These are phyloP conservation scores for Rosa hybrid DNA, from an alignment of 331 rosid genomes.

Conservation along the genomic window DNA sequence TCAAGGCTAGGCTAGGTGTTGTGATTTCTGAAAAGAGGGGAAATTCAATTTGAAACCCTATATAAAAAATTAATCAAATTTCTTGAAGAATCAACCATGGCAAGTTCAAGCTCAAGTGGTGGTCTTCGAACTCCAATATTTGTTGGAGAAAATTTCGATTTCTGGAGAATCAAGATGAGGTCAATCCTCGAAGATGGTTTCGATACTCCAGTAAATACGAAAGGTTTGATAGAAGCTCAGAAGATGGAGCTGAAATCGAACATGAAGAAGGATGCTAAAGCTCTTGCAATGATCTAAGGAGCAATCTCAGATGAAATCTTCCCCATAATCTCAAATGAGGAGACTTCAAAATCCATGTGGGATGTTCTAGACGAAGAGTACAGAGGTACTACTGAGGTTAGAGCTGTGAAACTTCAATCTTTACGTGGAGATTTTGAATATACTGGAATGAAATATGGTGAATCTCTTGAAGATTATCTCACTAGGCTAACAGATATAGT, in stretches of 20 bases:
- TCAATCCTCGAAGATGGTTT: background rate
- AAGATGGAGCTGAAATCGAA: background rate
- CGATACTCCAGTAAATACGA: no score
- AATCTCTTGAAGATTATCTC: background rate
- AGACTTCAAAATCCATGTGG: background rate
- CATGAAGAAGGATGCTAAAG: background rate
- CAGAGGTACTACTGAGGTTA: background rate
- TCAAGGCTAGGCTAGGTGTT: no score
- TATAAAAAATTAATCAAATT: no score
- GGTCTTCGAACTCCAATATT: background rate
- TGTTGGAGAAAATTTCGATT: background rate
- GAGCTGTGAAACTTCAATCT: background rate
- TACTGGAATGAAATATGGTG: background rate
- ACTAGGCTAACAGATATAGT: background rate
- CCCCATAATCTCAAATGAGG: background rate
- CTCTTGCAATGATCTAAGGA: background rate
- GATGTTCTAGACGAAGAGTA: background rate
- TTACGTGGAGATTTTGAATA: background rate
- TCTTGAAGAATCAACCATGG: no score
- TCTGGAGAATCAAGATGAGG: background rate
- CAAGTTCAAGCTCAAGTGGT: background rate
- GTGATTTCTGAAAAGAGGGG: no score
- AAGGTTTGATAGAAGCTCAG: background rate
- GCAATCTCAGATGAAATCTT: background rate
- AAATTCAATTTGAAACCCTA: no score